phyloP scores from a whole-genome alignment of 2,329 filamentous ascomycete species.

The Davidsoniella virescens region DNA sequence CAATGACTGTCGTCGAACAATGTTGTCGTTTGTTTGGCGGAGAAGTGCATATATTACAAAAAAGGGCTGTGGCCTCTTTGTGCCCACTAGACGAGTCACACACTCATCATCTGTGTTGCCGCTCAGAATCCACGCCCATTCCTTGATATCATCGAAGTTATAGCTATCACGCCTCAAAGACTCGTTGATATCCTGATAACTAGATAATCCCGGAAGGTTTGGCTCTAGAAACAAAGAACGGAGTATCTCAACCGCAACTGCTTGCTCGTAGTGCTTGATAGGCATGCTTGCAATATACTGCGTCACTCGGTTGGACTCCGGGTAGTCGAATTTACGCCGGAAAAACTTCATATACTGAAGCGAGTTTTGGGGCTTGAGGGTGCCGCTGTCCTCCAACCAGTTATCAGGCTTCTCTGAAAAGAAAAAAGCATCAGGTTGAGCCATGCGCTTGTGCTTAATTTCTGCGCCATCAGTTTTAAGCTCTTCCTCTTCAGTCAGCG shows the following conservation, averaged over 20 bases:
- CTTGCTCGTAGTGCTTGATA: conserved; percentile 2
- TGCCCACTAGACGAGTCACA: conserved; percentile 1
- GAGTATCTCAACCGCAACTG: conserved; percentile 5
- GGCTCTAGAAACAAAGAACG: neutral
- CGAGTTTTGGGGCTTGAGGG: neutral
- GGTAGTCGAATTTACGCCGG: neutral
- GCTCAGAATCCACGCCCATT: conserved; percentile 8
- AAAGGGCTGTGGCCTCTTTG: neutral
- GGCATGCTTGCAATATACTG: conserved; percentile 1
- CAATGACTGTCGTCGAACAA: conserved; percentile 7
- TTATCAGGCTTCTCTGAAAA: conserved; percentile 1
- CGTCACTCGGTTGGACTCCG: neutral
- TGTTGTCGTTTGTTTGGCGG: conserved; percentile 2
- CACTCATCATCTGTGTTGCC: conserved; percentile 7
- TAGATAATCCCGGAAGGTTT: neutral
- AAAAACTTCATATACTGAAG: conserved; percentile 11
- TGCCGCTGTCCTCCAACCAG: neutral
- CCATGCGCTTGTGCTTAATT: neutral
- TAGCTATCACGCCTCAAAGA: neutral
- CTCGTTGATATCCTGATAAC: neutral
- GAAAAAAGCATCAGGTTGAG: neutral
- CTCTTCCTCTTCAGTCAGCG: conserved; percentile 3
- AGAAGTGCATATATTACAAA: conserved; percentile 8
- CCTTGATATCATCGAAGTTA: neutral
- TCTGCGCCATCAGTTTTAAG: neutral